Conservation (phyloP, 2,329 filamentous ascomycete genomes). For the Raffaelea albimanens region DNA sequence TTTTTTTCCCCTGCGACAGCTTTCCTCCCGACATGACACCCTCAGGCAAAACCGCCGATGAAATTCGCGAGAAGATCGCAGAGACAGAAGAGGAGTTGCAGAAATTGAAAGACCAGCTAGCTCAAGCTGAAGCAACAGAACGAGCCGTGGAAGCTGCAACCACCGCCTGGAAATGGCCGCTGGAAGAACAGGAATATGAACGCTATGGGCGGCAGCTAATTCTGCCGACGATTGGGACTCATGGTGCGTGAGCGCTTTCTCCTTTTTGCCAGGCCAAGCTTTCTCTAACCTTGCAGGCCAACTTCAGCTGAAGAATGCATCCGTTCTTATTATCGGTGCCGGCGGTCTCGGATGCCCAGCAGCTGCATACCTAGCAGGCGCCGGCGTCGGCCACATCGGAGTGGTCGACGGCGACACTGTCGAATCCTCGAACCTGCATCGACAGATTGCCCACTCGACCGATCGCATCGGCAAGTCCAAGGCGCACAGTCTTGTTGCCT, state of each 20-base stretch:
- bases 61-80: conserved; percentile 37
- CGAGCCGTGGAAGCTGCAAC: not conserved
- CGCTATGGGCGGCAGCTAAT: conserved; percentile 90
- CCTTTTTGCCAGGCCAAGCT: not conserved
- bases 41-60: conserved; percentile 19
- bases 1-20: no score
- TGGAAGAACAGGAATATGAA: conserved; percentile 65
- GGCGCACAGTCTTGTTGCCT: conserved; percentile 64
- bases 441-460: conserved; percentile 75
- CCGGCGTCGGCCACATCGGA: conserved; percentile 75
- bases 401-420: conserved; percentile 83
- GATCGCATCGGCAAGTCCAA: conserved; percentile 65
- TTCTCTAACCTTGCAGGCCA: conserved; percentile 48
- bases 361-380: conserved; percentile 82
- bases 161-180: conserved; percentile 52
- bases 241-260: conserved; percentile 37
- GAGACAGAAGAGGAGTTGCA: conserved; percentile 38
- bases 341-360: conserved; percentile 90
- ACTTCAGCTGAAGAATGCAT: conserved; percentile 57
- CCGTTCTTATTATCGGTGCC: conserved; percentile 73
- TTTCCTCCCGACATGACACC: no score
- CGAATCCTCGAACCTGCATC: conserved; percentile 83
- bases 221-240: conserved; percentile 68
- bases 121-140: conserved; percentile 24
- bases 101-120: conserved; percentile 34